A percentile compares a stretch with the other conserved stretches of the same genome.
Evolutionary conservation across 148 eudicot species (phyloP).

Genomic region (Cornus florida): DNA sequence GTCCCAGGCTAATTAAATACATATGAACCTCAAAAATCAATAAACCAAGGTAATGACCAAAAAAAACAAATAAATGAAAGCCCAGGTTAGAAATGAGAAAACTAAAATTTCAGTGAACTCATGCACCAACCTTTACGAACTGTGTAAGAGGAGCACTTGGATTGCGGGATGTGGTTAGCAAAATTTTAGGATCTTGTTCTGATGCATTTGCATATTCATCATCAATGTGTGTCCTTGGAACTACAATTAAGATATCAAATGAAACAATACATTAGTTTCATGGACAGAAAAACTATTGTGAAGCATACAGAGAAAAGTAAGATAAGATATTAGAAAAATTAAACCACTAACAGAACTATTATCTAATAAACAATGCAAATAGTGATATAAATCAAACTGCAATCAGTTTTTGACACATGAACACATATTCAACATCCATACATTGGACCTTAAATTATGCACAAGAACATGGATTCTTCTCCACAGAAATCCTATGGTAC

Average conservation of each 20-base stretch:
- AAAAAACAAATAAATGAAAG: background rate
- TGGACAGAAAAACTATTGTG: background rate
- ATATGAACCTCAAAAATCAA: background rate
- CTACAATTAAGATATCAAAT: conserved; percentile 31
- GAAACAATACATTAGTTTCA: conserved; percentile 15
- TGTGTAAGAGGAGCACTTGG: conserved; percentile 96
- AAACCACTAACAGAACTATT: background rate
- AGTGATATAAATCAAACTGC: background rate
- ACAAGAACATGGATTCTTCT: background rate
- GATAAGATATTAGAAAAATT: background rate
- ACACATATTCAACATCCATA: background rate
- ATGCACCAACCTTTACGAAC: conserved; percentile 71
- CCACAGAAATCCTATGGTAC: background rate
- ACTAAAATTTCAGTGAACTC: background rate
- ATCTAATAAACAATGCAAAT: background rate
- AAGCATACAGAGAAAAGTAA: background rate
- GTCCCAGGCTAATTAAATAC: background rate
- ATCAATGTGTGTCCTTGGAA: conserved; percentile 75
- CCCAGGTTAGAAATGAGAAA: background rate
- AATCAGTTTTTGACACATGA: background rate
- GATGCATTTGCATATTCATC: conserved; percentile 93
- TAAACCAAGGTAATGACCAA: background rate
- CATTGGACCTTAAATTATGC: background rate
- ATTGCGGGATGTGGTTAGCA: conserved; percentile 87
- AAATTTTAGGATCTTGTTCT: conserved; percentile 83